These are phyloP conservation scores for Artemisia tridentata DNA, from an alignment of 129 eudicot genomes.

Conservation along the genomic window DNA sequence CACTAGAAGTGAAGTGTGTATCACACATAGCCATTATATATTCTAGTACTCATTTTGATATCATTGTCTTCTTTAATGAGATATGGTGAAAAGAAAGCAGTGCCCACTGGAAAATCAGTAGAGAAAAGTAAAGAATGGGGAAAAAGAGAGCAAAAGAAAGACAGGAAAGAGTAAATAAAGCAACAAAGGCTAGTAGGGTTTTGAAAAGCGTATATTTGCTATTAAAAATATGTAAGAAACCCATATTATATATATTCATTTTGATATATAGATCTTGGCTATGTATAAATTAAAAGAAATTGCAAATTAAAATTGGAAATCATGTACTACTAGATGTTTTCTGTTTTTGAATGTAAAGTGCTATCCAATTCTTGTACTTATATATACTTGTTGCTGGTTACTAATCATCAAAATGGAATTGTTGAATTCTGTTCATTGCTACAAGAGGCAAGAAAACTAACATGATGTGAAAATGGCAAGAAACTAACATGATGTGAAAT, in stretches of 20 bases:
- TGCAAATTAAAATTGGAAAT: neutral
- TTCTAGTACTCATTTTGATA: constrained; percentile 57
- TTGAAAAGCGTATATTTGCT: constrained; percentile 31
- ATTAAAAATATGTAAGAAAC: constrained; percentile 19
- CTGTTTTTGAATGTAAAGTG: neutral
- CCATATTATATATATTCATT: constrained; percentile 23
- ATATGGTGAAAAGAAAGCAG: constrained; percentile 48
- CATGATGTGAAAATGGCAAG: too few relatives aligned
- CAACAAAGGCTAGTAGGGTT: constrained; percentile 40
- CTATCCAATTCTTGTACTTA: too few relatives aligned
- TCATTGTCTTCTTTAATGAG: constrained; percentile 42
- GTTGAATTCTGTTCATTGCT: too few relatives aligned
- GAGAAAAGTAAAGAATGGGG: constrained; percentile 36
- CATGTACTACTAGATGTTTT: neutral
- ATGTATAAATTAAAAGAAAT: neutral
- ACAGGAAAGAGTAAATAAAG: constrained; percentile 67
- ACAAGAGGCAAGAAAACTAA: too few relatives aligned
- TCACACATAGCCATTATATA: constrained; percentile 7
- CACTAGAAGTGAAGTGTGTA: constrained; percentile 23
- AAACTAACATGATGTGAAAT: too few relatives aligned
- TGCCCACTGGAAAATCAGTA: constrained; percentile 39
- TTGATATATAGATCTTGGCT: constrained; percentile 7
- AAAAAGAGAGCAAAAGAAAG: constrained; percentile 54
- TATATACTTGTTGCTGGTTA: too few relatives aligned
- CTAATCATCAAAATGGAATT: too few relatives aligned